Percentiles rank a stretch among this genome's conserved stretches.
Evolutionary conservation across 73 alveolate genomes (phyloP).

Genomic region (Paramecium biaurelia): DNA sequence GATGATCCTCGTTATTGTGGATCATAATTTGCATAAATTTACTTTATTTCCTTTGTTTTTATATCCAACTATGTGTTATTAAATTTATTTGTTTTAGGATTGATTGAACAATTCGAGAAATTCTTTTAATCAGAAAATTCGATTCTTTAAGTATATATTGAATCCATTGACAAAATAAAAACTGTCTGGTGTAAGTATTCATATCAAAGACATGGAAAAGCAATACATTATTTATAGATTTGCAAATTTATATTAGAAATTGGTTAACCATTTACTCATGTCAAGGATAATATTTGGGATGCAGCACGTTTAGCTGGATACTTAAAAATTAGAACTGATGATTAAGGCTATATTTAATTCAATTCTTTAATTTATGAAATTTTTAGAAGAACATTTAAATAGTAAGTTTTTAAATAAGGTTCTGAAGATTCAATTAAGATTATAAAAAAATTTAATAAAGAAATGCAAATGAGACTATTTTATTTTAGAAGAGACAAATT

Average conservation of each 20-base stretch:
- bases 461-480: not conserved
- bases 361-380: conserved; percentile 27
- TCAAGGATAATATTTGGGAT: conserved; percentile 19
- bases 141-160: conserved; percentile 6
- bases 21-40: not conserved
- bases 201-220: not conserved
- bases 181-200: conserved; percentile 42
- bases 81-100: conserved; percentile 49
- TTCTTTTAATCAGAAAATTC: not conserved
- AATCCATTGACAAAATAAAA: conserved; percentile 17
- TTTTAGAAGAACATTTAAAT: not conserved
- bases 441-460: conserved; percentile 2
- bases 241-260: not conserved
- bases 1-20: conserved; percentile 37
- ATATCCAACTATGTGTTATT: not conserved
- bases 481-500: not conserved
- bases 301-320: conserved; percentile 13
- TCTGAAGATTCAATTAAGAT: not conserved
- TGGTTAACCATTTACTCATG: conserved; percentile 11
- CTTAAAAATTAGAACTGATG: not conserved
- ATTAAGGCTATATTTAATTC: conserved; percentile 12
- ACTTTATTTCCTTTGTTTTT: conserved; percentile 22
- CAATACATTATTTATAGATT: not conserved
- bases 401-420: not conserved
- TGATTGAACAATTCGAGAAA: conserved; percentile 44